Evolutionary conservation across 306 rosid species (phyloP).

Genomic region (Styphnolobium japonicum): DNA sequence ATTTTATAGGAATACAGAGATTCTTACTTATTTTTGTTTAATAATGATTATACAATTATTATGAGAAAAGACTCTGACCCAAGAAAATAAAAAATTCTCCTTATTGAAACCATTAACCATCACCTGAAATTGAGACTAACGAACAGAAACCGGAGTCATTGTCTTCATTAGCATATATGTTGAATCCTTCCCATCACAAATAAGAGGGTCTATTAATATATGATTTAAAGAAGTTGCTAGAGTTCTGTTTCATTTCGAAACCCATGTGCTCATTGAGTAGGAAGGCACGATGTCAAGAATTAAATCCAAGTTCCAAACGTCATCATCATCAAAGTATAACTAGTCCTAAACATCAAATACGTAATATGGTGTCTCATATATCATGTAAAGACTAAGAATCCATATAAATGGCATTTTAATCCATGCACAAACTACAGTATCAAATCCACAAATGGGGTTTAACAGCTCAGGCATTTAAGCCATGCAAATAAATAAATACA

Average conservation of each 20-base stretch:
- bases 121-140: not conserved
- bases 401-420: not conserved
- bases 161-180: not conserved
- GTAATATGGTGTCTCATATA: not conserved
- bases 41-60: no score
- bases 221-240: no score
- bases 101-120: not conserved
- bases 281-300: slow-evolving; percentile 1
- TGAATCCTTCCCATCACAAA: not conserved
- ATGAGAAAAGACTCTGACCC: no score
- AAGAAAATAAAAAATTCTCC: no score
- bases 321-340: not conserved
- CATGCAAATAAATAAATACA: not conserved
- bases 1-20: not conserved
- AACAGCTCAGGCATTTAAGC: not conserved
- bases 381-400: not conserved
- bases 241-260: not conserved
- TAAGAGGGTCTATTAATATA: not conserved
- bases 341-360: not conserved
- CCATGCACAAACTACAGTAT: not conserved
- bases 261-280: not conserved
- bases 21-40: no score
- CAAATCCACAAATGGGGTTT: not conserved
- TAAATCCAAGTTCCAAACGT: not conserved
- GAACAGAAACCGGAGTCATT: not conserved